Percentiles rank a stretch among this genome's conserved stretches.
These are phyloP conservation scores for Pyricularia grisea DNA, from an alignment of 2,329 filamentous ascomycete species.

Conservation along the genomic window DNA sequence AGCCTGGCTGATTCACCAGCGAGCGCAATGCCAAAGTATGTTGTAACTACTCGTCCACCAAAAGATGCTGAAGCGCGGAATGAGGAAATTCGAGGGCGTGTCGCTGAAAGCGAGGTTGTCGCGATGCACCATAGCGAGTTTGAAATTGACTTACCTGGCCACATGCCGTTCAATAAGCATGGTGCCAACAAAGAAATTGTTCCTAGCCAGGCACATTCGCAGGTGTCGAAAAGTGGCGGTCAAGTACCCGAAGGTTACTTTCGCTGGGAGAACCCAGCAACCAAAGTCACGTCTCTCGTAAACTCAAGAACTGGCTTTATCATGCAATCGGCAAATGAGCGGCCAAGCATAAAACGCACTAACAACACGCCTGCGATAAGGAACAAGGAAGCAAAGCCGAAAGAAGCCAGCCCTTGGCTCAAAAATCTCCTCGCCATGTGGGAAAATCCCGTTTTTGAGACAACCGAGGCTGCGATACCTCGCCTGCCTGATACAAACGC, in stretches of 20 bases:
- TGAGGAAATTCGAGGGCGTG: not conserved
- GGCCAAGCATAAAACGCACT: not conserved
- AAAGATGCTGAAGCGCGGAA: not conserved
- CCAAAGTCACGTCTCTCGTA: conserved; percentile 38
- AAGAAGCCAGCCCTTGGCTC: conserved; percentile 40
- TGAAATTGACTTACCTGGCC: not conserved
- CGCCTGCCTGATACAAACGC: conserved; percentile 8
- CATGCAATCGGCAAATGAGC: not conserved
- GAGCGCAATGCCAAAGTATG: not conserved
- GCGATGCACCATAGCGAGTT: not conserved
- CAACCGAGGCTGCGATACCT: conserved; percentile 34
- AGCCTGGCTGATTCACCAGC: not conserved
- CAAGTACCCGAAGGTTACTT: conserved; percentile 17
- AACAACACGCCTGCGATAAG: not conserved
- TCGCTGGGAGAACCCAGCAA: conserved; percentile 53
- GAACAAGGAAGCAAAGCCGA: not conserved
- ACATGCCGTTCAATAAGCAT: not conserved
- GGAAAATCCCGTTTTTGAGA: conserved; percentile 69
- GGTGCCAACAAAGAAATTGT: not conserved
- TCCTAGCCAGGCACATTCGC: not conserved
- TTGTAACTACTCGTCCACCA: not conserved
- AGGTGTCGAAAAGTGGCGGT: not conserved
- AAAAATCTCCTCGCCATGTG: conserved; percentile 52
- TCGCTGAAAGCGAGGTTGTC: not conserved
- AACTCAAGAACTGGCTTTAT: conserved; percentile 46